These are phyloP conservation scores for Neofusicoccum cordaticola DNA, from an alignment of 2,329 filamentous ascomycete genomes.

Conservation along the genomic window DNA sequence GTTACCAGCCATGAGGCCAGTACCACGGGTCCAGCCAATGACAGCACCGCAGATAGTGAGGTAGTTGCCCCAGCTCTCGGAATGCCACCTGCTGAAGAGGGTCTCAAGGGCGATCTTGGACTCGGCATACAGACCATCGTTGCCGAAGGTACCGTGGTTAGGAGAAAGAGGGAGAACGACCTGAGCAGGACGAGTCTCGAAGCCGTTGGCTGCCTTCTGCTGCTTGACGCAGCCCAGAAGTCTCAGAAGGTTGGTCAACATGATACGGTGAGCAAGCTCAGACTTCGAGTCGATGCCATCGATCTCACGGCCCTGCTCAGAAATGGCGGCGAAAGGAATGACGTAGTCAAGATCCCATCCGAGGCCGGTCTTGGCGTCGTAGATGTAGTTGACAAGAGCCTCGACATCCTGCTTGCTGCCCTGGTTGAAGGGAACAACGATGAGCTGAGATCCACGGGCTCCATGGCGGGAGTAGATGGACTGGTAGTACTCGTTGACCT, in stretches of 20 bases:
- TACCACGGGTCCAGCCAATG: conserved; percentile 98
- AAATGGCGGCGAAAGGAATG: conserved; percentile 94
- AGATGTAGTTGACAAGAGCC: conserved; percentile 91
- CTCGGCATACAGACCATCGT: conserved; percentile 96
- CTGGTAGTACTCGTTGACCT: conserved; percentile 99
- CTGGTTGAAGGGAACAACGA: conserved; percentile 98
- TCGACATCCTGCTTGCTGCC: conserved; percentile 98
- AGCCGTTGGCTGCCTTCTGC: conserved; percentile 82
- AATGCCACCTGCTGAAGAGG: conserved; percentile 97
- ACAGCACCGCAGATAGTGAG: conserved; percentile 97
- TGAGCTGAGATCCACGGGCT: conserved; percentile 89
- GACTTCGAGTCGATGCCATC: conserved; percentile 96
- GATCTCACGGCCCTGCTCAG: conserved; percentile 96
- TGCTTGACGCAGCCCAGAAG: conserved; percentile 87
- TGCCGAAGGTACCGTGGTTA: conserved; percentile 98
- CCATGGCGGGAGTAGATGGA: conserved; percentile 96
- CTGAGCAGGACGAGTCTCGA: conserved; percentile 93
- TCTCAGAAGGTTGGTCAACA: conserved; percentile 94
- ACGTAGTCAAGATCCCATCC: conserved; percentile 98
- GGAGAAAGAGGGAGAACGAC: conserved; percentile 94
- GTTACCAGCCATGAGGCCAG: conserved; percentile 95
- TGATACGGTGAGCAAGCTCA: conserved; percentile 96
- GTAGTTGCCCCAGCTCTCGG: conserved; percentile 95
- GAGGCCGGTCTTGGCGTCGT: conserved; percentile 91
- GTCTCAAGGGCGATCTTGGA: conserved; percentile 97